phyloP scores from a whole-genome alignment of 83 land plant genomes.

The Isoetes engelmannii region DNA sequence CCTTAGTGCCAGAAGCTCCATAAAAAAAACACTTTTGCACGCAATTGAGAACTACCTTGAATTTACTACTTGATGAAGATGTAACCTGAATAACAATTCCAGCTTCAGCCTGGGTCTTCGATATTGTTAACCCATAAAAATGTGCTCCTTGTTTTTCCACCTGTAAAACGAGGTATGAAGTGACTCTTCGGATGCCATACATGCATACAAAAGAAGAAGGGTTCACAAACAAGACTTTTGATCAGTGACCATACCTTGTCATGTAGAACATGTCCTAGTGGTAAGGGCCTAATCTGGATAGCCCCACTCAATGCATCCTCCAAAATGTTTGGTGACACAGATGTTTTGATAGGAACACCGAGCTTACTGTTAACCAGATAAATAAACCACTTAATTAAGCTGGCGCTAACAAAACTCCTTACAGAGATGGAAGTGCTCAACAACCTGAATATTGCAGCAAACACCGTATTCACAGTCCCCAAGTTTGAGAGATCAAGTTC shows the following conservation, averaged over 20 bases:
- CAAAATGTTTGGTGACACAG: slow-evolving; percentile 8
- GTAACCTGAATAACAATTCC: neutral
- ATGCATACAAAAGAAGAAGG: neutral
- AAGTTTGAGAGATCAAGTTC: slow-evolving; percentile 4
- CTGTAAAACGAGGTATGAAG: neutral
- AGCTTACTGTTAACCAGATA: slow-evolving; percentile 1
- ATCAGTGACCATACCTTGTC: slow-evolving; percentile 12
- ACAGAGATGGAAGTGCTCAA: neutral
- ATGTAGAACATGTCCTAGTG: neutral
- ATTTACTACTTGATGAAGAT: neutral
- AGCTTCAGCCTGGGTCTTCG: neutral
- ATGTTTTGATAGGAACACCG: slow-evolving; percentile 4
- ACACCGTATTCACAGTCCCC: slow-evolving; percentile 11
- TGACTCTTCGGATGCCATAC: neutral
- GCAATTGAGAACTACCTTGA: neutral
- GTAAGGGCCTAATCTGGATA: neutral
- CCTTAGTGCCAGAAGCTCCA: neutral
- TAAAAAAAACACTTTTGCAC: neutral
- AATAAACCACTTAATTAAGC: neutral
- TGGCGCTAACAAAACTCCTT: neutral
- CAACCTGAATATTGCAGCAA: slow-evolving; percentile 11
- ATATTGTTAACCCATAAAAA: neutral
- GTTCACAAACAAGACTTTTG: neutral
- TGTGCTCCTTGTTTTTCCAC: slow-evolving; percentile 12
- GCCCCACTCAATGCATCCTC: slow-evolving; percentile 3